Percentiles rank a stretch among this genome's conserved stretches.
Evolutionary conservation across 257 asterid species (phyloP).

Genomic region (Ilex aquifolium): DNA sequence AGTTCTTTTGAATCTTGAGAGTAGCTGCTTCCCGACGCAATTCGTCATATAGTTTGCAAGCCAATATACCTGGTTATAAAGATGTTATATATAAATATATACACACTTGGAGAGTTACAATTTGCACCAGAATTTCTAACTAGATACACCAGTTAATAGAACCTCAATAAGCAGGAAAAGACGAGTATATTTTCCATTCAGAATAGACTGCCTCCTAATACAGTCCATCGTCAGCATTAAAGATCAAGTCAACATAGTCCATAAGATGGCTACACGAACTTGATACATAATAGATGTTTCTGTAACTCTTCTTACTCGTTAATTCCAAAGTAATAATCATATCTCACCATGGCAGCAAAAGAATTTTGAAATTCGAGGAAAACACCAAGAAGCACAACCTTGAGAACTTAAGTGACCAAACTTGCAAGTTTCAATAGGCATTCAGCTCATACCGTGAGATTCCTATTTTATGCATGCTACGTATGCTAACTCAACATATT

Average conservation of each 20-base stretch:
- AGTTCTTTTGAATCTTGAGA: constrained; percentile 89
- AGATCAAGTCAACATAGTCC: no score
- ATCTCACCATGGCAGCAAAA: background rate
- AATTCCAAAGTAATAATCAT: background rate
- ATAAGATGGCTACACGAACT: background rate
- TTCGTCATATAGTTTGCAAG: constrained; percentile 84
- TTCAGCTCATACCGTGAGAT: no score
- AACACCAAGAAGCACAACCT: background rate
- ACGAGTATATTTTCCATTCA: constrained; percentile 9
- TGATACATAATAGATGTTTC: background rate
- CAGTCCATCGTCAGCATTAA: constrained; percentile 1
- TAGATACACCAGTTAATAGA: constrained; percentile 11
- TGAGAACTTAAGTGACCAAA: no score
- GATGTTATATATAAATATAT: background rate
- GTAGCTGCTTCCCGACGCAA: constrained; percentile 87
- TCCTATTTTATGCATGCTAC: no score
- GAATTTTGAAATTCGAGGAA: background rate
- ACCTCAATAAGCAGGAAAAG: constrained; percentile 9
- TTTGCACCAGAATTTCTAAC: constrained; percentile 6
- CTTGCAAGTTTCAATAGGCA: no score
- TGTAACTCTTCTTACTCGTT: background rate
- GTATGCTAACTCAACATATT: no score
- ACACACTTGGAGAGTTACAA: constrained; percentile 3
- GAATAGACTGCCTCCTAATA: constrained; percentile 6
- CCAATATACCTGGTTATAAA: constrained; percentile 54